A percentile compares a stretch with the other conserved stretches of the same genome.
These are phyloP conservation scores for Rugonectria rugulosa DNA, from an alignment of 2,329 filamentous ascomycete genomes.

Conservation along the genomic window DNA sequence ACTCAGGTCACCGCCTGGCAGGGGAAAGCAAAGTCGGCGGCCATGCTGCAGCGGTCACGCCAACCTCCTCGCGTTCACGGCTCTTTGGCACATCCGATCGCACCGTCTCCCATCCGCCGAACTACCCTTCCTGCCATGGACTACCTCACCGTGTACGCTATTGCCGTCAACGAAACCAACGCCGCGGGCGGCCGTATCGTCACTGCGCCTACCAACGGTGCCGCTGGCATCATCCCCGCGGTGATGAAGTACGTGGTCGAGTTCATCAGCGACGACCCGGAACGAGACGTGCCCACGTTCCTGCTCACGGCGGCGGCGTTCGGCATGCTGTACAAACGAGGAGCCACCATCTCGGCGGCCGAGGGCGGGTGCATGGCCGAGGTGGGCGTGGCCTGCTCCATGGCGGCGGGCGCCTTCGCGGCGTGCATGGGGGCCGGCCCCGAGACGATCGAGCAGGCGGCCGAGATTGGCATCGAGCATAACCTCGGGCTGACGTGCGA, in stretches of 20 bases:
- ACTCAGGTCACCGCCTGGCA: neutral
- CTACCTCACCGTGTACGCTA: constrained; percentile 58
- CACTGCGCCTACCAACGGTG: constrained; percentile 60
- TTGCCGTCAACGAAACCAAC: constrained; percentile 62
- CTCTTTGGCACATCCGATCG: constrained; percentile 54
- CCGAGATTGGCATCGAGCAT: constrained; percentile 61
- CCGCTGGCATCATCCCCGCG: constrained; percentile 59
- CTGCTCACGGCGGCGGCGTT: constrained; percentile 58
- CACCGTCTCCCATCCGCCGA: constrained; percentile 54
- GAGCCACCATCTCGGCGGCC: constrained; percentile 59
- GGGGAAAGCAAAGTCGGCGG: neutral
- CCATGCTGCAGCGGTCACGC: constrained; percentile 27
- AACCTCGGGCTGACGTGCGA: constrained; percentile 60
- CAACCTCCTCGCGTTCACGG: constrained; percentile 53
- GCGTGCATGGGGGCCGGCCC: constrained; percentile 60
- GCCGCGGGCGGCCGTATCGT: constrained; percentile 59
- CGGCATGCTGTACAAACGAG: constrained; percentile 62
- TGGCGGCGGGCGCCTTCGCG: constrained; percentile 59
- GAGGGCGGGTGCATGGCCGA: constrained; percentile 63
- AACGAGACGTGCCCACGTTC: constrained; percentile 58
- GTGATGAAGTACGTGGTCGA: constrained; percentile 59
- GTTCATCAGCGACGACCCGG: constrained; percentile 58
- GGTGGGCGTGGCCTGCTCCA: constrained; percentile 59
- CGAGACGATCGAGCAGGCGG: constrained; percentile 59
- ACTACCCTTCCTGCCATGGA: constrained; percentile 60